Percentiles rank a stretch among this genome's conserved stretches.
These are phyloP conservation scores for Veloboletus limbatus DNA, from an alignment of 1,284 basidiomycete genomes.

Conservation along the genomic window DNA sequence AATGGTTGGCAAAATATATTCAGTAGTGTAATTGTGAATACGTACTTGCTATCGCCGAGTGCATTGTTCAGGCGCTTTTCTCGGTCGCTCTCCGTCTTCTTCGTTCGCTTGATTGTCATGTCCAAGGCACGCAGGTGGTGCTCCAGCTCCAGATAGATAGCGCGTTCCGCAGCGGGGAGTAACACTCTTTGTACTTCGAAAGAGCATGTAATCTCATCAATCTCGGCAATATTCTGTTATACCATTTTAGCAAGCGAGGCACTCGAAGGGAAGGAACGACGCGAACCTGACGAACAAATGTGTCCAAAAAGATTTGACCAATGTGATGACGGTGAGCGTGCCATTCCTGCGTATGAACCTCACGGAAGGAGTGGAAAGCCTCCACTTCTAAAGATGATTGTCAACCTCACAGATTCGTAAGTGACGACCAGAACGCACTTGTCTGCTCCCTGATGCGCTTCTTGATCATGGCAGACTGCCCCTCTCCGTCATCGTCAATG, in stretches of 20 bases:
- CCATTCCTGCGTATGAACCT: conserved; percentile 90
- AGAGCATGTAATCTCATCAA: conserved; percentile 88
- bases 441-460: conserved; percentile 83
- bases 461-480: conserved; percentile 70
- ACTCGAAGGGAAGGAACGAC: background rate
- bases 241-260: conserved; percentile 10
- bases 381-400: conserved; percentile 65
- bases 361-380: conserved; percentile 94
- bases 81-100: conserved; percentile 88
- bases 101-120: conserved; percentile 81
- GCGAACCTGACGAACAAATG: conserved; percentile 79
- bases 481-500: conserved; percentile 86
- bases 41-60: conserved; percentile 84
- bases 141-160: conserved; percentile 94
- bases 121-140: conserved; percentile 89
- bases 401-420: conserved; percentile 5
- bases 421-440: conserved; percentile 44
- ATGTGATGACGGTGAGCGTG: conserved; percentile 82
- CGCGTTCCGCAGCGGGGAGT: conserved; percentile 90
- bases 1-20: conserved; percentile 10
- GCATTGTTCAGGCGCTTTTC: conserved; percentile 85
- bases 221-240: conserved; percentile 88
- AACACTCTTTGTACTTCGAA: conserved; percentile 66
- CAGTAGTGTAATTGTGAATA: conserved; percentile 12
- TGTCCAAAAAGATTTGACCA: conserved; percentile 82